Base-by-base conservation (phyloP, 106 monocot species). In the Phalaenopsis equestris region DNA sequence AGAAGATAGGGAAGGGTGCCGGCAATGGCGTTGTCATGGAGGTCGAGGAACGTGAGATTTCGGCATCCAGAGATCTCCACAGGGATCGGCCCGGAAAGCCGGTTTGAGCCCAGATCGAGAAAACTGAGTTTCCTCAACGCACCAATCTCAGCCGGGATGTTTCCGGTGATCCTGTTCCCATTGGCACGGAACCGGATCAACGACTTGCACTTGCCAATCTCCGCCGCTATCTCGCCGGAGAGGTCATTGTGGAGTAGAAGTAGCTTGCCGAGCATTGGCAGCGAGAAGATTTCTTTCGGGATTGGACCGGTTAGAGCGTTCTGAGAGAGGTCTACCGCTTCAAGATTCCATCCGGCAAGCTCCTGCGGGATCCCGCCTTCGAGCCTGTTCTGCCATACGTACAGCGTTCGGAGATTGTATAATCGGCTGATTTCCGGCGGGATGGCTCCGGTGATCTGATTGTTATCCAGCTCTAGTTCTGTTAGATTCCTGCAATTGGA, bases 401-500 rank as follows among this genome's bases (percentile, higher is more conserved):
- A 94, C 16, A 97, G 83, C 83, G 82, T 80, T 30, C 79, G 79
- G 43, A 97, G 87, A 18, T 78, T 80, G 72, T 5, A 24, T 14
- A 97, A 85, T 52, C 30, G 65, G 15, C 91, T 91, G 56, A 97
- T 56, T 15, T 97, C 94, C 0, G 79, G 19, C 12, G 90, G 97
- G 37, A 97, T 90, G 36, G 24, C 76, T 19, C 97, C 94, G 41
- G 90, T 83, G 41, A 97, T 74, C 72, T 79, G 83, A 81, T 97
- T 97, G 84, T 94, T 97, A 86, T 97, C 96, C 46, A 97, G 90
- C 86, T 97, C 91, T 48, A 97, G 80, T 36, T 92, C 89, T 55
- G 87, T 94, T 76, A 97, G 80, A 55, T 87, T 87, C 30, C 82
- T n/a, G 85, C 96, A 97, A 24, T 55, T 18, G n/a, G 86, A 65